Conservation (phyloP, 352 stramenopile genomes). For the Pythium apleroticum region DNA sequence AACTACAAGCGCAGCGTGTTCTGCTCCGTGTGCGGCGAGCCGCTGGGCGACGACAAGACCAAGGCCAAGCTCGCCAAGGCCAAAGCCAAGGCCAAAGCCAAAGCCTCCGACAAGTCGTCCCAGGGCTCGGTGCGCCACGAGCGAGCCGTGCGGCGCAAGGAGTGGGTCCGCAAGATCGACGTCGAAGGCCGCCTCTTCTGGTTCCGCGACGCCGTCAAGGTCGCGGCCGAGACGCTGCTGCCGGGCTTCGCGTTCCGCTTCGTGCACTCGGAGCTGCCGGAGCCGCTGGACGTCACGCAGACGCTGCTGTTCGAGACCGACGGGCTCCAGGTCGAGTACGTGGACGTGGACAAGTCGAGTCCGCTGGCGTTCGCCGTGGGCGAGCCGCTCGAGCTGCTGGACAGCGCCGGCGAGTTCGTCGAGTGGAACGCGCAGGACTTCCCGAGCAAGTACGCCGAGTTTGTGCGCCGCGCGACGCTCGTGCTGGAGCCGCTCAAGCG, state of each 20-base stretch:
- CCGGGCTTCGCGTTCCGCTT: not conserved
- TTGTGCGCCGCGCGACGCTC: conserved; percentile 9
- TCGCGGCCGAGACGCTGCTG: not conserved
- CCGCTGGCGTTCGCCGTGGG: conserved; percentile 4
- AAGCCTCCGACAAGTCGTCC: no score
- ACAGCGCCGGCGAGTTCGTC: not conserved
- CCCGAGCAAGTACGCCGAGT: conserved; percentile 23
- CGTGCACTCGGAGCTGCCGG: not conserved
- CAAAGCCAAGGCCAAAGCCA: conserved; percentile 8
- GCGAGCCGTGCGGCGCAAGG: conserved; percentile 8
- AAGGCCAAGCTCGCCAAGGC: conserved; percentile 10
- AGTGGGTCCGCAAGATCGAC: conserved; percentile 30
- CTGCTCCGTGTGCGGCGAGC: conserved; percentile 12
- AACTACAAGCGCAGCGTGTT: conserved; percentile 8
- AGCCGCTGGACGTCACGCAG: not conserved
- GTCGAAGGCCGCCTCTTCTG: conserved; percentile 28
- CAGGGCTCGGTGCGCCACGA: conserved; percentile 5
- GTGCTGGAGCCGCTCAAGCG: conserved; percentile 1
- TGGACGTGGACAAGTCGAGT: conserved; percentile 1
- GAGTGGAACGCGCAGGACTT: conserved; percentile 6
- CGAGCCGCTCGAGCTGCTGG: conserved; percentile 1
- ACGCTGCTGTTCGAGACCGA: not conserved
- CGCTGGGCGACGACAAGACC: conserved; percentile 8
- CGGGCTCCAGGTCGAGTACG: conserved; percentile 1
- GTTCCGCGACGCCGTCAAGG: conserved; percentile 8